A percentile compares a stretch with the other conserved stretches of the same genome.
Evolutionary conservation across 441 rosid genomes (phyloP).

Genomic region (Metrosideros polymorpha): DNA sequence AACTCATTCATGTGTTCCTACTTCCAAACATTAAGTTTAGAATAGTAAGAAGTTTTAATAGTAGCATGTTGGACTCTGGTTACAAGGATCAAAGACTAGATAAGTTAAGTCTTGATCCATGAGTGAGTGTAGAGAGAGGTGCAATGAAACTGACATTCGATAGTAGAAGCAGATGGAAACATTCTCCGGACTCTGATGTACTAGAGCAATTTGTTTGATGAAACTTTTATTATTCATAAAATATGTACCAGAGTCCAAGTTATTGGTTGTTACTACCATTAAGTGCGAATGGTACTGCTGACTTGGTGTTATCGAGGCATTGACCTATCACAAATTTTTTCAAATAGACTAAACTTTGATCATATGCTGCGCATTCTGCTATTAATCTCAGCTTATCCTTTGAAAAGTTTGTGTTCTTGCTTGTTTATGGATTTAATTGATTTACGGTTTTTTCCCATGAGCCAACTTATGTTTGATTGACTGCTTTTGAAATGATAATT

Average conservation of each 20-base stretch:
- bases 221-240: background rate
- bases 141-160: background rate
- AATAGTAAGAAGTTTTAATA: background rate
- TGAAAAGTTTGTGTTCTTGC: background rate
- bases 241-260: background rate
- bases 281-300: background rate
- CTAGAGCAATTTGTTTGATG: background rate
- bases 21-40: background rate
- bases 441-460: background rate
- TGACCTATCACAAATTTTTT: background rate
- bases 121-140: background rate
- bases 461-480: background rate
- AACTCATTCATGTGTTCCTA: background rate
- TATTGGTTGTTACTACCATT: background rate
- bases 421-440: background rate
- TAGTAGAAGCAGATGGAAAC: background rate
- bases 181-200: background rate
- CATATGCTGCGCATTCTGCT: background rate
- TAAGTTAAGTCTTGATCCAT: background rate
- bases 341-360: background rate
- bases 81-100: background rate
- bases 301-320: background rate
- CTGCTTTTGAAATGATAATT: background rate
- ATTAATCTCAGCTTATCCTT: background rate
- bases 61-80: background rate